Evolutionary conservation across 257 asterid species (phyloP).

Genomic region (Solanum bulbocastanum): DNA sequence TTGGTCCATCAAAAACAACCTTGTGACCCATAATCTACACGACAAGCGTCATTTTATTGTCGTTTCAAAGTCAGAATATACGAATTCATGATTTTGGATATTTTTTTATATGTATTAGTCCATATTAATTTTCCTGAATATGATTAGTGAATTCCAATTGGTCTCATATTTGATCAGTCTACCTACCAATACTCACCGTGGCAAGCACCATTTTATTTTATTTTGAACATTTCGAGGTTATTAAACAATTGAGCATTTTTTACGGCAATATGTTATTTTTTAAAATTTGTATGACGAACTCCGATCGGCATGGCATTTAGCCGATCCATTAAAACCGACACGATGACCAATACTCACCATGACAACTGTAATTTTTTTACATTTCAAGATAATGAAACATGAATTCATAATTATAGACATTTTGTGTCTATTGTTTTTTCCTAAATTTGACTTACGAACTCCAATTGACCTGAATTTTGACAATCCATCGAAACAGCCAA

Average conservation of each 20-base stretch:
- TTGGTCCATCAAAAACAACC: not conserved
- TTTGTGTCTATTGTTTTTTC: not conserved
- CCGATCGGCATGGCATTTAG: no score
- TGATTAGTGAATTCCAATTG: not conserved
- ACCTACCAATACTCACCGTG: not conserved
- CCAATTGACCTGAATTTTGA: not conserved
- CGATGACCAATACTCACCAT: not conserved
- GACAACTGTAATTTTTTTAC: not conserved
- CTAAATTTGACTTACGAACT: not conserved
- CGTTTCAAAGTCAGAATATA: not conserved
- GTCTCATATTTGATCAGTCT: not conserved
- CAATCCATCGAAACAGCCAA: not conserved
- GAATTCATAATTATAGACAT: not conserved
- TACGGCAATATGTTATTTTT: not conserved
- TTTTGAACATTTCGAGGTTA: not conserved
- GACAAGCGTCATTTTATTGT: not conserved
- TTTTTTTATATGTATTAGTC: no score
- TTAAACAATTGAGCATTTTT: not conserved
- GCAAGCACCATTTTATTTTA: not conserved
- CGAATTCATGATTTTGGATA: not conserved
- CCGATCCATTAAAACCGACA: not conserved
- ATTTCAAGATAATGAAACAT: not conserved
- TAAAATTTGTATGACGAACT: not conserved
- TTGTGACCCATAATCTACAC: not conserved
- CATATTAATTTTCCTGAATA: no score